These are phyloP conservation scores for Elongisporangium senticosum DNA, from an alignment of 352 stramenopile species.

Conservation along the genomic window DNA sequence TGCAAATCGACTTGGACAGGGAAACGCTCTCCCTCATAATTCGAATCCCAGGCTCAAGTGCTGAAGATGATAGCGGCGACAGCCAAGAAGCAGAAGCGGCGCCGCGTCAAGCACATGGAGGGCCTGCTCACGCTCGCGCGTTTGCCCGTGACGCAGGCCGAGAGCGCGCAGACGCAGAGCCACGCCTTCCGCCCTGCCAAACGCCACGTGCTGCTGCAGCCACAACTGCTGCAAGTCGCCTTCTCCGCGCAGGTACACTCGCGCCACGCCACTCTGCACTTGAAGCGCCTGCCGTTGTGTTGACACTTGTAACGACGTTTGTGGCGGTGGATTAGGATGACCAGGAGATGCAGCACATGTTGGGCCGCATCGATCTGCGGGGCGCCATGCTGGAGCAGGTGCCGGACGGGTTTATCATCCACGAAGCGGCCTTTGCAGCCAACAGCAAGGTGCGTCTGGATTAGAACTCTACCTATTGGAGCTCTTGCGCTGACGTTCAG, in stretches of 20 bases:
- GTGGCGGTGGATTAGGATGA: conserved; percentile 37
- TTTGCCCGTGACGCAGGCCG: conserved; percentile 18
- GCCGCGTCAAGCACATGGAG: conserved; percentile 81
- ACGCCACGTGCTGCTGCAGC: conserved; percentile 60
- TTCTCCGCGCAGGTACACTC: conserved; percentile 51
- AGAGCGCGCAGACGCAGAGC: conserved; percentile 12
- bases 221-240: conserved; percentile 54
- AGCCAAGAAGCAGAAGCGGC: conserved; percentile 38
- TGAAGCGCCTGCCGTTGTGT: background rate
- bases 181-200: conserved; percentile 29
- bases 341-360: conserved; percentile 58
- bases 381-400: conserved; percentile 67
- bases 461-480: background rate
- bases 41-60: background rate
- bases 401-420: conserved; percentile 66
- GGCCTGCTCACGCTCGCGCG: conserved; percentile 59
- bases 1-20: background rate
- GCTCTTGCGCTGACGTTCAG: background rate
- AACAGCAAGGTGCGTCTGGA: conserved; percentile 31
- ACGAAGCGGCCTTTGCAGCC: conserved; percentile 28
- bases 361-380: conserved; percentile 55
- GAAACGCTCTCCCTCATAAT: conserved; percentile 2
- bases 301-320: no score
- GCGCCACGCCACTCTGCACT: background rate
- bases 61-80: conserved; percentile 25